Evolutionary conservation across 163 green algal genomes (phyloP), one percentile per base, ranked within the genome.

Genomic region (Trebouxiophyceae sp.): DNA sequence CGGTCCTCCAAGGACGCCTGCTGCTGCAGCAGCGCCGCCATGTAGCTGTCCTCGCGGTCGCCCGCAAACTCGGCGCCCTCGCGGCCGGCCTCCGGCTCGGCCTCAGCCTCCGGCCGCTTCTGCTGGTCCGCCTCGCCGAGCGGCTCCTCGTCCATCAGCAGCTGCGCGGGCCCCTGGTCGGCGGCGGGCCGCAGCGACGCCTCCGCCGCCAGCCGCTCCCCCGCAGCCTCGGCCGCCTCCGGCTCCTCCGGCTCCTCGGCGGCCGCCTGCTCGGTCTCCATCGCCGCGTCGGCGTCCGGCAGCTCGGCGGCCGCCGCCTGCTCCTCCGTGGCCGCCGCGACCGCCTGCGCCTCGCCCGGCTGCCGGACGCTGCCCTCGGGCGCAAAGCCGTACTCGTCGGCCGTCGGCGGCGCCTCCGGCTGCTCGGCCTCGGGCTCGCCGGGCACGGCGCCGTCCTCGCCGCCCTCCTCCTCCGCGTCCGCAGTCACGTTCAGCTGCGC

Each of bases 321-420:
- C 55, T 97, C 90, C 65, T 95, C 87, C 0, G 91, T 97, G 2
- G 91, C 91, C 1, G 83, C 65, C 0, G 82, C 91, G 33, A 97
- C 65, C 19, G 87, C 81, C 69, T 97, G 89, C 8, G 81, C 80
- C 28, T 86, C 83, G 1, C 80, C 80, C 22, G 62, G 71, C 45
- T 68, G 50, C n/a, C 39, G 44, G 26, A 34, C n/a, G 32, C 69
- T 55, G 8, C 59, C 64, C 5, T 79, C 77, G 0, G 63, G 54
- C 8, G 87, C 62, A 60, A 85, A 88, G 62, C 88, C 80, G 66
- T 88, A 87, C 63, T 88, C 77, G 6, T 65, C 69, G 3, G 31
- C 63, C 57, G 65, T 31, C 28, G 74, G 50, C 29, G 63, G 33
- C 57, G 65, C 33, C 28, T 76, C 56, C 29, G 63, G 33, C 5